These are phyloP conservation scores for Corylus avellana DNA, from an alignment of 306 rosid species.

Conservation along the genomic window DNA sequence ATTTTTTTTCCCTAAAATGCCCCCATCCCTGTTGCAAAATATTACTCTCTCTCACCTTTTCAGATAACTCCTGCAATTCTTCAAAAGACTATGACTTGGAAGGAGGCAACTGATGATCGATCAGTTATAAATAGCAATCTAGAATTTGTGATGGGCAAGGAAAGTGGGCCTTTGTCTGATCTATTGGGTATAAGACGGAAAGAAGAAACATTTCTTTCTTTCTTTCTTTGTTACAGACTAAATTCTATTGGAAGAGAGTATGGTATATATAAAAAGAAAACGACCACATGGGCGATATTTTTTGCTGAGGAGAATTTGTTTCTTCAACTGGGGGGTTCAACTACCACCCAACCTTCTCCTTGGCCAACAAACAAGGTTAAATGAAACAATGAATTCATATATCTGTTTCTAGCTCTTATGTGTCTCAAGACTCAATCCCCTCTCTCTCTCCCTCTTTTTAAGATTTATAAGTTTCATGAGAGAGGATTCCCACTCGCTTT, in stretches of 20 bases:
- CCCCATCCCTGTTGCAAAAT: too few relatives aligned
- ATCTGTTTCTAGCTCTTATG: slow-evolving; percentile 31
- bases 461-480: slow-evolving; percentile 23
- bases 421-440: slow-evolving; percentile 13
- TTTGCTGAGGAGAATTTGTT: slow-evolving; percentile 26
- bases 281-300: neutral
- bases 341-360: slow-evolving; percentile 74
- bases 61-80: too few relatives aligned
- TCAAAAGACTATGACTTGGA: too few relatives aligned
- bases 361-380: slow-evolving; percentile 74
- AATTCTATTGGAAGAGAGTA: neutral
- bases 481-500: slow-evolving; percentile 53
- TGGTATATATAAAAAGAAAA: neutral
- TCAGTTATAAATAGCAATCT: too few relatives aligned
- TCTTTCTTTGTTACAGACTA: neutral
- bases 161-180: too few relatives aligned
- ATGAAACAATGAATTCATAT: slow-evolving; percentile 63
- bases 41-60: too few relatives aligned
- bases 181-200: neutral
- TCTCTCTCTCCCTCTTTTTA: slow-evolving; percentile 11
- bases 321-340: slow-evolving; percentile 61
- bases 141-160: too few relatives aligned
- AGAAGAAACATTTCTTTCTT: neutral
- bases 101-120: too few relatives aligned
- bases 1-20: too few relatives aligned